Evolutionary conservation across 768 basidiomycete species (phyloP).

Genomic region (Russula olivacea): DNA sequence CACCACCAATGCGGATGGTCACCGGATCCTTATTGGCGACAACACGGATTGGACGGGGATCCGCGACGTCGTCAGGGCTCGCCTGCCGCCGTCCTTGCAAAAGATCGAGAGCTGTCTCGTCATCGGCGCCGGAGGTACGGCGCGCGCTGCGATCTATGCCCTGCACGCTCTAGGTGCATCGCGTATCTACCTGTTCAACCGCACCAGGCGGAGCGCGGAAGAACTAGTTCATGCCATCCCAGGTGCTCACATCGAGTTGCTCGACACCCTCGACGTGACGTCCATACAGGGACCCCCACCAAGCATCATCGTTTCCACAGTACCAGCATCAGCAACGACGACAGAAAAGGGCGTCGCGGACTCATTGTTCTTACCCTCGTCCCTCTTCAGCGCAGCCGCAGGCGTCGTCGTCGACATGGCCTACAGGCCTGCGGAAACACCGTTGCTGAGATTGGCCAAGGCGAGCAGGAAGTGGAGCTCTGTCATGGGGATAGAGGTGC

Average conservation of each 20-base stretch:
- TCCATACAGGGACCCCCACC: slow-evolving; percentile 44
- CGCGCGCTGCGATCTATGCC: slow-evolving; percentile 91
- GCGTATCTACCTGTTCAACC: slow-evolving; percentile 81
- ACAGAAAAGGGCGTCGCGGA: slow-evolving; percentile 29
- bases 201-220: slow-evolving; percentile 70
- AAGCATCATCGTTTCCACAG: slow-evolving; percentile 79
- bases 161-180: slow-evolving; percentile 61
- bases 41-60: slow-evolving; percentile 98
- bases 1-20: slow-evolving; percentile 35
- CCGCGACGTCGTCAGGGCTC: slow-evolving; percentile 44
- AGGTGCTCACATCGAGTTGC: slow-evolving; percentile 48
- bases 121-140: slow-evolving; percentile 93
- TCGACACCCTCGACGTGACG: slow-evolving; percentile 55
- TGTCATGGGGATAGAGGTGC: slow-evolving; percentile 76
- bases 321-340: slow-evolving; percentile 66
- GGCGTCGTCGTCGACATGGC: slow-evolving; percentile 90
- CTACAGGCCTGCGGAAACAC: slow-evolving; percentile 83
- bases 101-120: slow-evolving; percentile 59
- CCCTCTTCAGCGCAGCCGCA: slow-evolving; percentile 55
- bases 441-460: slow-evolving; percentile 66
- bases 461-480: slow-evolving; percentile 49
- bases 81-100: slow-evolving; percentile 35
- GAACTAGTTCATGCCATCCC: slow-evolving; percentile 66
- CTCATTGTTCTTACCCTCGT: slow-evolving; percentile 47
- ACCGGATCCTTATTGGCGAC: slow-evolving; percentile 68